A percentile compares a stretch with the other conserved stretches of the same genome.
Conservation (phyloP, 2,329 filamentous ascomycete genomes). For the Botryotinia globosa region DNA sequence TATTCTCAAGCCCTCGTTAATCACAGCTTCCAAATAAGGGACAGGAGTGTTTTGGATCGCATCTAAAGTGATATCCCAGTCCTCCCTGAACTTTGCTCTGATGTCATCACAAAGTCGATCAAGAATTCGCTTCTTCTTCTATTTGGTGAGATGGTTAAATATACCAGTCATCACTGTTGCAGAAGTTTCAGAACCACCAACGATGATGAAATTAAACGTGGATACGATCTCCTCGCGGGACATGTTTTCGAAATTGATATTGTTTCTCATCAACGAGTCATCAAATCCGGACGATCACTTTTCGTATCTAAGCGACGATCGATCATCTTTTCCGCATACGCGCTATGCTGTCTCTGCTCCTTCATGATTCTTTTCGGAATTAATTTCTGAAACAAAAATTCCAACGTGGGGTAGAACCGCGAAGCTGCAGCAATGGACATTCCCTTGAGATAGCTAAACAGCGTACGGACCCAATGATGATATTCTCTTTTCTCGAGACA, state of each 20-base stretch:
- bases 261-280: constrained; percentile 33
- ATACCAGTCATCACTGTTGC: constrained; percentile 25
- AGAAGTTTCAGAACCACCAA: constrained; percentile 22
- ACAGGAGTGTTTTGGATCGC: constrained; percentile 22
- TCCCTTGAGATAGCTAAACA: constrained; percentile 32
- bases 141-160: constrained; percentile 27
- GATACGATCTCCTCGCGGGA: constrained; percentile 17
- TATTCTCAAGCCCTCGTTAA: constrained; percentile 13
- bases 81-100: constrained; percentile 39
- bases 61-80: constrained; percentile 41
- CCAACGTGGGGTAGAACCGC: constrained; percentile 22
- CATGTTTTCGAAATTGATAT: constrained; percentile 26
- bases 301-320: constrained; percentile 16
- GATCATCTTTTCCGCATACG: constrained; percentile 27
- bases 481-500: constrained; percentile 34
- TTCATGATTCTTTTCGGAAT: constrained; percentile 17
- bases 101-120: constrained; percentile 42
- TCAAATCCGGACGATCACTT: constrained; percentile 39
- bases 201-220: constrained; percentile 17
- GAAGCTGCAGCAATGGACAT: constrained; percentile 25
- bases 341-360: constrained; percentile 24
- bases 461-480: constrained; percentile 33
- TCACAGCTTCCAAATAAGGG: not conserved
- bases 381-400: constrained; percentile 18
- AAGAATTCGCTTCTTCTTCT: constrained; percentile 36